These are phyloP conservation scores for Solanum hybrid DNA, from an alignment of 305 asterid genomes.

Conservation along the genomic window DNA sequence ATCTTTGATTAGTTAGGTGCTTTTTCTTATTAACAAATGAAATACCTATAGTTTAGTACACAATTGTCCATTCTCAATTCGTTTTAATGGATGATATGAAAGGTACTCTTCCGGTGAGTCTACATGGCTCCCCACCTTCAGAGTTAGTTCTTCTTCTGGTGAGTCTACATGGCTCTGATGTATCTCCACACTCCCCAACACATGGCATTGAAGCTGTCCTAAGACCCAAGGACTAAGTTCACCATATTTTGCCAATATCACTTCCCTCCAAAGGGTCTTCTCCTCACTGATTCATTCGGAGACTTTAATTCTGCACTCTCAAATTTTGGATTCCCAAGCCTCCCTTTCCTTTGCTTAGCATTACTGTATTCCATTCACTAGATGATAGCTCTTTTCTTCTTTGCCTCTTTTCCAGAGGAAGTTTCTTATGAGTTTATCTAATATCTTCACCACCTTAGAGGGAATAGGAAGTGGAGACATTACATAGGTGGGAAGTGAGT, in stretches of 20 bases:
- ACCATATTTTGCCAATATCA: not conserved
- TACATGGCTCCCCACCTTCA: not conserved
- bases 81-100: not conserved
- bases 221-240: not conserved
- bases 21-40: not conserved
- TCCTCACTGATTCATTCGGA: not conserved
- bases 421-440: not conserved
- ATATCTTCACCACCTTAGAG: not conserved
- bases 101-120: not conserved
- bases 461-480: not conserved
- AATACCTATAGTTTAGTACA: not conserved
- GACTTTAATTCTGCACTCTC: not conserved
- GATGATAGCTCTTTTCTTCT: not conserved
- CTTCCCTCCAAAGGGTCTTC: not conserved
- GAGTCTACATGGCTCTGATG: not conserved
- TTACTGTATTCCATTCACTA: not conserved
- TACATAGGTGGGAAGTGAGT: not conserved
- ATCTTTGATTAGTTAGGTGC: not conserved
- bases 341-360: not conserved
- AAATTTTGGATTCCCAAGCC: not conserved
- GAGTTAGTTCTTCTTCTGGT: not conserved
- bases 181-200: not conserved
- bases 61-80: not conserved
- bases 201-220: not conserved
- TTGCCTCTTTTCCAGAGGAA: not conserved